Evolutionary conservation across 306 rosid species (phyloP).

Genomic region (Fragaria iinumae): DNA sequence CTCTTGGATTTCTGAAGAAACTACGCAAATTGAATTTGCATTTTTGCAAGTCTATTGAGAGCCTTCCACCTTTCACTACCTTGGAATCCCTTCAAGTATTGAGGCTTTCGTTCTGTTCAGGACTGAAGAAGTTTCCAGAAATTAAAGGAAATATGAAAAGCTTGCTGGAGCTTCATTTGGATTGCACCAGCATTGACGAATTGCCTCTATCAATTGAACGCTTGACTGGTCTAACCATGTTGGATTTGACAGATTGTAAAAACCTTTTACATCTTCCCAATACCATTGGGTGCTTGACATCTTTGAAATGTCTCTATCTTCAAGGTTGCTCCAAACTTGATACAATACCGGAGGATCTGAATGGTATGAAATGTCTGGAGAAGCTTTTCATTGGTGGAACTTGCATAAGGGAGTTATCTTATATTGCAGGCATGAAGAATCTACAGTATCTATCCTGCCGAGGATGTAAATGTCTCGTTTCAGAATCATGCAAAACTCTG

Average conservation of each 20-base stretch:
- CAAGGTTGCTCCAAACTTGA: slow-evolving; percentile 20
- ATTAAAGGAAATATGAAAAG: too few species aligned
- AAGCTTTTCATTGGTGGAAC: slow-evolving; percentile 21
- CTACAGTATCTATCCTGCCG: neutral
- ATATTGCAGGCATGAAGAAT: slow-evolving; percentile 8
- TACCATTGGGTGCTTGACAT: slow-evolving; percentile 6
- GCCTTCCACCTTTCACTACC: too few species aligned
- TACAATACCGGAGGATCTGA: slow-evolving; percentile 16
- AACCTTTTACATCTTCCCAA: slow-evolving; percentile 17
- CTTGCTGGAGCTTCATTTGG: too few species aligned
- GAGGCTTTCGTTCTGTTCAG: too few species aligned
- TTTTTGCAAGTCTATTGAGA: neutral
- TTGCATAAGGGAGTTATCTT: slow-evolving; percentile 9
- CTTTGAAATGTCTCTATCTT: slow-evolving; percentile 14
- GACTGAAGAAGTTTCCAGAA: too few species aligned
- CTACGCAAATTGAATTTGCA: neutral
- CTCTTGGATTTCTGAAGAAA: neutral
- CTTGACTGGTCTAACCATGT: too few species aligned
- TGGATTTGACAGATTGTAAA: too few species aligned
- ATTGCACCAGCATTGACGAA: too few species aligned
- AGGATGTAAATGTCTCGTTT: neutral
- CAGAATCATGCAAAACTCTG: neutral
- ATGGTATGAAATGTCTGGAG: slow-evolving; percentile 13
- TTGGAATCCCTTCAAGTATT: too few species aligned
- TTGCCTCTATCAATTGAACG: too few species aligned